A percentile compares a stretch with the other conserved stretches of the same genome.
phyloP scores from a whole-genome alignment of 2,329 filamentous ascomycete genomes.

The Myriosclerotinia scirpicola region DNA sequence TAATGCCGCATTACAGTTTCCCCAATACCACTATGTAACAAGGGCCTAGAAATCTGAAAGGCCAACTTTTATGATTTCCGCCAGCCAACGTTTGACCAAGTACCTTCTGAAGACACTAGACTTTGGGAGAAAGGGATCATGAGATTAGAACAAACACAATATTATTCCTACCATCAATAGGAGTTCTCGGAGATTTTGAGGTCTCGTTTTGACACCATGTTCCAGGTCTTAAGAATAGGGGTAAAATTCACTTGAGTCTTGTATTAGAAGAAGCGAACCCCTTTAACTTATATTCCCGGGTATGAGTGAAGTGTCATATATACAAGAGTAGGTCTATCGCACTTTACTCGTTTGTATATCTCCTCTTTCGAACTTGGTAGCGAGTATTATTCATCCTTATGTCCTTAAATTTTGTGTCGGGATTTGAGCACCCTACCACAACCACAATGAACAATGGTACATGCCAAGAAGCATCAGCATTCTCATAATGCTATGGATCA shows the following conservation, averaged over 20 bases:
- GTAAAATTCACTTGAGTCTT: neutral
- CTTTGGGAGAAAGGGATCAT: neutral
- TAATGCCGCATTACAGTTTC: no score
- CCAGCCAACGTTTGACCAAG: neutral
- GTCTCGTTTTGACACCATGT: no score
- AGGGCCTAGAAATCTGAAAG: neutral
- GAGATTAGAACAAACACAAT: neutral
- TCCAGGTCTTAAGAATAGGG: neutral
- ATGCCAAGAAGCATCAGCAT: no score
- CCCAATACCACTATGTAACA: neutral
- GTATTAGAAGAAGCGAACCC: constrained; percentile 1
- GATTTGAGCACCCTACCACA: neutral
- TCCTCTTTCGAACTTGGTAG: neutral
- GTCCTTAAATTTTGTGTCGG: neutral
- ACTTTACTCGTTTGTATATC: fast-evolving
- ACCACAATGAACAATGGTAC: neutral
- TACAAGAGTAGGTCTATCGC: neutral
- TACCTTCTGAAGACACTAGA: neutral
- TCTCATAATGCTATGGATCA: no score
- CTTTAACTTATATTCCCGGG: neutral
- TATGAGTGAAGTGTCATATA: neutral
- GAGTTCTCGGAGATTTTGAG: neutral
- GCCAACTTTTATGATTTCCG: neutral
- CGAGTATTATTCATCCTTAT: neutral
- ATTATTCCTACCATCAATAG: neutral